Base-by-base conservation (phyloP, 2,329 filamentous ascomycete species). In the Arthrobotrys conoides region DNA sequence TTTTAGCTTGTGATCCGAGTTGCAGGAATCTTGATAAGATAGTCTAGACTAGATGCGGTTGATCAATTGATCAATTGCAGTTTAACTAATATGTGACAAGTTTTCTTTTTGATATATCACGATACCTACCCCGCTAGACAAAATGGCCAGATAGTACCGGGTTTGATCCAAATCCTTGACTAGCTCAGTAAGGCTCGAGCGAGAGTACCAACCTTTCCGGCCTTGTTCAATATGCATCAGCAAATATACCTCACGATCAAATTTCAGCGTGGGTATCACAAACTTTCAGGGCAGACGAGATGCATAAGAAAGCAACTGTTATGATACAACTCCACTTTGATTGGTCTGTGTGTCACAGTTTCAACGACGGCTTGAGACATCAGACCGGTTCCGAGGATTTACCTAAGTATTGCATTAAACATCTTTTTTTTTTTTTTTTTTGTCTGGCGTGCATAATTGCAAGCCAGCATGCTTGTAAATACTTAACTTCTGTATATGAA, bases 271-370 rank as follows among this genome's bases (percentile, higher is more conserved):
- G n/a, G 44, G 44, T 46, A 46, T 46, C 44, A 46, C 44, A 46
- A 46, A 46, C 44, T 46, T 41, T 41, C 44, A 46, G 44, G 44
- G 44, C 44, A 46, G 44, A 12, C n/a, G 44, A 46, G 44, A 20
- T 20, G n/a, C 6, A 18, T n/a, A 46, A 46, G 20, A 2, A 3
- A 30, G 44, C 44, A 20, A 16, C 18, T 18, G 44, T 9, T 18
- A 9, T 46, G 44, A 46, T 5, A 46, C 44, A 46, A 14, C 14
- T 14, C 41, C 2, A 4, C 14, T 2, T n/a, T 46, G 14, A 46
- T 46, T 46, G 41, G 41, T n/a, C 41, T n/a, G 41, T n/a, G 41
- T 46, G 41, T 46, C 41, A 46, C 41, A 46, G n/a, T 46, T 46
- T 46, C 3, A 14, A 46, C 8, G 16, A 14, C 41, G n/a, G n/a